These are phyloP conservation scores for Phytophthora europaea DNA, from an alignment of 352 stramenopile genomes.

Conservation along the genomic window DNA sequence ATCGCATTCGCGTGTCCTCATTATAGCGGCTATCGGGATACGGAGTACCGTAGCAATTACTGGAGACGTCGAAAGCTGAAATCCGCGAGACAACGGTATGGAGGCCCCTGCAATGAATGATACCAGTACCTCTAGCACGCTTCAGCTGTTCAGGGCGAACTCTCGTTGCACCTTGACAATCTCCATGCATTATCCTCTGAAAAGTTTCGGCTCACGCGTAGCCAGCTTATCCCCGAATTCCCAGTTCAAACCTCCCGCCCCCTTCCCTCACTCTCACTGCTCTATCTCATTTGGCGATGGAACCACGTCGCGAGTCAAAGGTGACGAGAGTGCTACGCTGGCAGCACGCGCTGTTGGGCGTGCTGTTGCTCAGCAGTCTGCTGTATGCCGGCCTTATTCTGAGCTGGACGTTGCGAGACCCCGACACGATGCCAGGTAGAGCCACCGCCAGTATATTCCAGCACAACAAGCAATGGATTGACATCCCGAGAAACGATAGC, in stretches of 20 bases:
- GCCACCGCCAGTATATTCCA: not conserved
- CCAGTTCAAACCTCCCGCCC: constrained; percentile 2
- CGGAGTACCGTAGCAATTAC: too few relatives aligned
- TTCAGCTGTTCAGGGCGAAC: not conserved
- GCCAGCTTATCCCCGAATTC: not conserved
- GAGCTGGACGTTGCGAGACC: constrained; percentile 13
- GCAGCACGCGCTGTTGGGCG: constrained; percentile 6
- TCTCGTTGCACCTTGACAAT: constrained; percentile 13
- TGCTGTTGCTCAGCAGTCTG: constrained; percentile 17
- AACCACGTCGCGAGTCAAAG: constrained; percentile 7
- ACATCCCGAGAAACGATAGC: not conserved
- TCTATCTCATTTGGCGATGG: not conserved
- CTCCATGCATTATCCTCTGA: constrained; percentile 14
- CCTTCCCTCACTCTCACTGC: too few relatives aligned
- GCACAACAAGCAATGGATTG: not conserved
- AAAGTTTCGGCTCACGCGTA: constrained; percentile 1
- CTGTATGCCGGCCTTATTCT: constrained; percentile 16
- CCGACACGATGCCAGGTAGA: not conserved
- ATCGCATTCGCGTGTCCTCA: too few relatives aligned
- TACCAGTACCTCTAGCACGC: not conserved
- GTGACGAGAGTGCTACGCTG: not conserved
- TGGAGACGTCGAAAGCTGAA: too few relatives aligned
- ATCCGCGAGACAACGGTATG: too few relatives aligned
- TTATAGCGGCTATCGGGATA: too few relatives aligned
- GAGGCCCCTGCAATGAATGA: not conserved